Conservation (phyloP, 73 alveolate genomes). For the Tetrahymena borealis region DNA sequence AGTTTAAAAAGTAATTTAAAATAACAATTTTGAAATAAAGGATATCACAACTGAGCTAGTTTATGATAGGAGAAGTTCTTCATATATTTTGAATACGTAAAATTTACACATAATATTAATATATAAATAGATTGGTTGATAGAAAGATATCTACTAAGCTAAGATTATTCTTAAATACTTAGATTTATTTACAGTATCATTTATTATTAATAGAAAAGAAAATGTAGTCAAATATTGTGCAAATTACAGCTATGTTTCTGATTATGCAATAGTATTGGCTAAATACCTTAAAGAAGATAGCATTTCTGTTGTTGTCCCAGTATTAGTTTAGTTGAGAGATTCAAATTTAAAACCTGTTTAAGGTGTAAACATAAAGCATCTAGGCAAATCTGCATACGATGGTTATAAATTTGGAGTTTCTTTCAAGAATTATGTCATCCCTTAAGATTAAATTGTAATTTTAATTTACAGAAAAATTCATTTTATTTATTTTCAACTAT, state of each 20-base stretch:
- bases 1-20: too few species aligned
- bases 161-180: too few species aligned
- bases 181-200: too few species aligned
- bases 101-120: neutral
- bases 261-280: neutral
- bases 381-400: neutral
- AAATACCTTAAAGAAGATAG: neutral
- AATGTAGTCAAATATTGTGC: neutral
- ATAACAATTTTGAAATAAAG: neutral
- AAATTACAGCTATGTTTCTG: neutral
- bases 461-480: neutral
- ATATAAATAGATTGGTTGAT: neutral
- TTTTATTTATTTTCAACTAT: neutral
- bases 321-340: neutral
- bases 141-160: neutral
- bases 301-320: neutral
- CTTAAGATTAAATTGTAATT: neutral
- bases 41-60: neutral
- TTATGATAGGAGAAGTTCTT: neutral
- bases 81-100: neutral
- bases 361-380: neutral
- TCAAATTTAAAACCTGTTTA: neutral
- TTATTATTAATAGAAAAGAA: neutral
- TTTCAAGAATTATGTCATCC: neutral
- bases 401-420: neutral